A percentile compares a stretch with the other conserved stretches of the same genome.
These are phyloP conservation scores for Otatea glauca DNA, from an alignment of 176 grass and related monocot genomes.

Conservation along the genomic window DNA sequence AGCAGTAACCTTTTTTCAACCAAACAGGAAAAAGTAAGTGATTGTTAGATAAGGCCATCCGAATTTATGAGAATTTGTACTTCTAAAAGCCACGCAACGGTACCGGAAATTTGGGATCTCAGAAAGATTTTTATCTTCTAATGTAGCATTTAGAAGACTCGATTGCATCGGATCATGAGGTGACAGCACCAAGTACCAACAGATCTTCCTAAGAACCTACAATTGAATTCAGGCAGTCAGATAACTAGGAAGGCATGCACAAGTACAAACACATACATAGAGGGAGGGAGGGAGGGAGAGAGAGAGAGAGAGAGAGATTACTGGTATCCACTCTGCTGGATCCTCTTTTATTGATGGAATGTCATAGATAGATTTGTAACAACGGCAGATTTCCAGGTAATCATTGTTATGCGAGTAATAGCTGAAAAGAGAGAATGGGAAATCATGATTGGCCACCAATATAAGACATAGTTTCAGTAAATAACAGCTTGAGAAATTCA, in stretches of 20 bases:
- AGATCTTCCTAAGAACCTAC: constrained; percentile 95
- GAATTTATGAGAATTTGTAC: not conserved
- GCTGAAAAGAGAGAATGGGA: constrained; percentile 42
- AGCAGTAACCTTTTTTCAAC: constrained; percentile 63
- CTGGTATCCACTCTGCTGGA: constrained; percentile 78
- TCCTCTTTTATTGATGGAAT: constrained; percentile 93
- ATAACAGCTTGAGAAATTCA: constrained; percentile 5
- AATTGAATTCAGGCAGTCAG: constrained; percentile 21
- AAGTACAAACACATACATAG: not conserved
- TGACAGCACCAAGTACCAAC: constrained; percentile 84
- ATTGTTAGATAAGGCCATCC: not conserved
- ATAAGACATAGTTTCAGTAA: not conserved
- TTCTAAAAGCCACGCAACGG: not conserved
- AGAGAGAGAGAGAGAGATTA: constrained; percentile 36
- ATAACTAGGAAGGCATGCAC: not conserved
- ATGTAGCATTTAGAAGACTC: constrained; percentile 85
- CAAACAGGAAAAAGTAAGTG: not conserved
- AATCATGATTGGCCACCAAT: not conserved
- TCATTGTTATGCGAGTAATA: constrained; percentile 90
- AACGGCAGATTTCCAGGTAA: constrained; percentile 89
- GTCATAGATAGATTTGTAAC: constrained; percentile 94
- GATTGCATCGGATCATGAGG: constrained; percentile 96
- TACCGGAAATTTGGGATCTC: constrained; percentile 91
- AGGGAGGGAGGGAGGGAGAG: not conserved
- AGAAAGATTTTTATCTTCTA: constrained; percentile 92